phyloP scores from a whole-genome alignment of 148 eudicot genomes.

The Limonium bicolor region DNA sequence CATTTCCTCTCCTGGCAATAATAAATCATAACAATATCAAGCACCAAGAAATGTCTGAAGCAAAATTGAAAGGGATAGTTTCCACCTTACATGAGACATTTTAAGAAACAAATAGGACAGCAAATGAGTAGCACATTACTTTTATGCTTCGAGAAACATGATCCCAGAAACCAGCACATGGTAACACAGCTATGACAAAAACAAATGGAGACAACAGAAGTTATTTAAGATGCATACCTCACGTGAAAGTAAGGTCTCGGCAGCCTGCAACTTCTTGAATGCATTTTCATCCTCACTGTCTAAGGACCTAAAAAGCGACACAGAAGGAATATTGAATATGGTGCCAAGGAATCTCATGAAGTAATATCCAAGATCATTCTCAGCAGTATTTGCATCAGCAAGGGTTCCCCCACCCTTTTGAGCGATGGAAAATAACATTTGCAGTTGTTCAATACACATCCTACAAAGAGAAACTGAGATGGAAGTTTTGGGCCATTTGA shows the following conservation, averaged over 20 bases:
- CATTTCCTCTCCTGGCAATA: conserved; percentile 53
- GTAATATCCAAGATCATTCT: conserved; percentile 74
- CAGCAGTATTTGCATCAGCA: conserved; percentile 45
- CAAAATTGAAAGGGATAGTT: too few species aligned
- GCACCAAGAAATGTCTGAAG: too few species aligned
- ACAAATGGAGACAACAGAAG: too few species aligned
- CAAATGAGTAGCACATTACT: too few species aligned
- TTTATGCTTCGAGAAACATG: too few species aligned
- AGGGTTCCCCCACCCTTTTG: conserved; percentile 58
- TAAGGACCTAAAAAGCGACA: conserved; percentile 63
- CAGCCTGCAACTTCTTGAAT: conserved; percentile 59
- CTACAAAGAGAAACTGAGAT: conserved; percentile 66
- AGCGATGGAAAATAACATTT: conserved; percentile 57
- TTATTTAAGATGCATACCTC: conserved; percentile 46
- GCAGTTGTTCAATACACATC: conserved; percentile 91
- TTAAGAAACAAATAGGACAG: too few species aligned
- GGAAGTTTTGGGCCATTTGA: conserved; percentile 82
- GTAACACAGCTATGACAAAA: too few species aligned
- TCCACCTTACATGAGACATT: too few species aligned
- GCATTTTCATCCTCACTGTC: conserved; percentile 71
- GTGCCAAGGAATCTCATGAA: conserved; percentile 78
- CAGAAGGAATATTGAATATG: conserved; percentile 81
- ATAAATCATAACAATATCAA: not conserved
- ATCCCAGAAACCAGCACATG: too few species aligned
- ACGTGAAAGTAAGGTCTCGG: conserved; percentile 57